Percentiles rank a stretch among this genome's conserved stretches.
These are phyloP conservation scores for Phoenix dactylifera DNA, from an alignment of 176 grass and related monocot genomes.

Conservation along the genomic window DNA sequence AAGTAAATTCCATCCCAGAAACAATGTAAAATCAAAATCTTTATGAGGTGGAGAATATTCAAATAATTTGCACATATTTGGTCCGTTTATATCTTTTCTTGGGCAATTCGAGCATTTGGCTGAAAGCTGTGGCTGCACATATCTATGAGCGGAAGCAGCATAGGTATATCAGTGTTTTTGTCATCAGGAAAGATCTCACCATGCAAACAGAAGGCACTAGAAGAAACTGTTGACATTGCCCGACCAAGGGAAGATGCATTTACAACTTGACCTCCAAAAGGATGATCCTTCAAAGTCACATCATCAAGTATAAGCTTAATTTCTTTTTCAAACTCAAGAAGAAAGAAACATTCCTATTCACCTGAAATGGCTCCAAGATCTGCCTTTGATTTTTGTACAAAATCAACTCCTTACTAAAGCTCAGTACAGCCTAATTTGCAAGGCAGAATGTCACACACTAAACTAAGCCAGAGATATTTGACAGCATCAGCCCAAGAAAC, in stretches of 20 bases:
- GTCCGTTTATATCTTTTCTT: constrained; percentile 55
- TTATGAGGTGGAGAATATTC: no score
- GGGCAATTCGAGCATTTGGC: constrained; percentile 75
- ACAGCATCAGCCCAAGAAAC: background rate
- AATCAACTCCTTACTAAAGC: constrained; percentile 22
- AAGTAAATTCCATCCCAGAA: no score
- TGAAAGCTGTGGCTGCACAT: constrained; percentile 94
- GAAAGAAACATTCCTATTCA: constrained; percentile 86
- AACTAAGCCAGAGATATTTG: constrained; percentile 3
- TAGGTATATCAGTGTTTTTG: constrained; percentile 39
- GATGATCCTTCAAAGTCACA: constrained; percentile 34
- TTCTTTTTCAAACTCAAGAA: constrained; percentile 70
- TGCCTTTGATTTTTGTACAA: no score
- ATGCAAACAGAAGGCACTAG: constrained; percentile 76
- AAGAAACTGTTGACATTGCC: constrained; percentile 85
- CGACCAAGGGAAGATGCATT: constrained; percentile 79
- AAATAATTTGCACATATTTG: constrained; percentile 48
- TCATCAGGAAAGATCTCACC: constrained; percentile 24
- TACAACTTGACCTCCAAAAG: constrained; percentile 69
- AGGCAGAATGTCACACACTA: constrained; percentile 15
- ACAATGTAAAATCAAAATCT: no score
- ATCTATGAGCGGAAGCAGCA: constrained; percentile 86
- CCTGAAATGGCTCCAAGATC: constrained; percentile 35
- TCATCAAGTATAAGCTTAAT: constrained; percentile 31
- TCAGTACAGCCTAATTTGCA: constrained; percentile 18